These are phyloP conservation scores for Sugiyamaella boreocaroliniensis DNA, from an alignment of 805 yeast genomes.

Conservation along the genomic window DNA sequence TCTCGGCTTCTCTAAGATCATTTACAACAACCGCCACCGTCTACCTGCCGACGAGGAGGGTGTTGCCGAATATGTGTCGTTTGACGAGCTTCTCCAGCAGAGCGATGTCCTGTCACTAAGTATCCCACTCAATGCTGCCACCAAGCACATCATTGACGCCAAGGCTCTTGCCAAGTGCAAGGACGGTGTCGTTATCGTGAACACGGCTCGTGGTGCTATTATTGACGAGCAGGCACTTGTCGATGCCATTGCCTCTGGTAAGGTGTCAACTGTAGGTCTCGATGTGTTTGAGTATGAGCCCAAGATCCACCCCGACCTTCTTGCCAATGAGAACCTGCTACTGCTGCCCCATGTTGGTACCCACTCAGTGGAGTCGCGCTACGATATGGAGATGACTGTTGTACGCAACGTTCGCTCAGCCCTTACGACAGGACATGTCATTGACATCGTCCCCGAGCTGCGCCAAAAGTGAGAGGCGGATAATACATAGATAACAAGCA, in stretches of 20 bases:
- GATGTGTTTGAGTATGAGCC: conserved; percentile 63
- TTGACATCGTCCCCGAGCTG: conserved; percentile 72
- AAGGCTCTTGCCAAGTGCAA: conserved; percentile 44
- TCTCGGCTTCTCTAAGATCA: conserved; percentile 44
- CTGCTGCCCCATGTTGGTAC: conserved; percentile 54
- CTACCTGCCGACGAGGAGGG: conserved; percentile 43
- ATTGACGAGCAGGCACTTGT: conserved; percentile 48
- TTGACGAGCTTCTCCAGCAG: conserved; percentile 41
- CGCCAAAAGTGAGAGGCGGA: conserved; percentile 7
- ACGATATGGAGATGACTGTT: conserved; percentile 74
- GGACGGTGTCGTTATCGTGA: conserved; percentile 47
- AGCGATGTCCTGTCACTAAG: conserved; percentile 46
- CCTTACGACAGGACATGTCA: conserved; percentile 59
- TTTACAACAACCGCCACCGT: conserved; percentile 47
- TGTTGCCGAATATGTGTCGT: conserved; percentile 39
- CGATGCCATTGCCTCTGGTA: conserved; percentile 42
- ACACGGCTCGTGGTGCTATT: conserved; percentile 58
- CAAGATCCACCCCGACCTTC: conserved; percentile 41
- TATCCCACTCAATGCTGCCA: conserved; percentile 47
- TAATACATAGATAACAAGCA: conserved; percentile 4
- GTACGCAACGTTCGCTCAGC: conserved; percentile 59
- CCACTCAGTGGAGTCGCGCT: conserved; percentile 38
- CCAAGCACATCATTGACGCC: conserved; percentile 44
- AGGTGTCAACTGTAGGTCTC: conserved; percentile 46
- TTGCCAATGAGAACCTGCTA: conserved; percentile 40